Evolutionary conservation across 1,139 yeast genomes (phyloP).

Genomic region (Zygoascus hellenicus): DNA sequence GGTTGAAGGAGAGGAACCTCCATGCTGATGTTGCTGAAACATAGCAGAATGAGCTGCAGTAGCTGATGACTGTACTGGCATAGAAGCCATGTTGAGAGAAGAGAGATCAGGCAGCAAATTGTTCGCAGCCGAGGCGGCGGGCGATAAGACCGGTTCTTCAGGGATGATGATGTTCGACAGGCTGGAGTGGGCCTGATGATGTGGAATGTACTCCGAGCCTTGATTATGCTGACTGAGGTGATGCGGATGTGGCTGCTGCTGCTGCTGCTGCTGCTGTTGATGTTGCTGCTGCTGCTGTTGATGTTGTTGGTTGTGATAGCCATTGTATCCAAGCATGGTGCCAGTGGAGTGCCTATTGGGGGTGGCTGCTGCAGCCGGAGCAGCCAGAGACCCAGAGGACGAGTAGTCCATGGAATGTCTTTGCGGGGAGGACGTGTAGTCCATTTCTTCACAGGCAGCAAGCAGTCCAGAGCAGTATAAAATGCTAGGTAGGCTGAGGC

Average conservation of each 20-base stretch:
- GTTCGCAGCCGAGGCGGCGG: slow-evolving; percentile 3
- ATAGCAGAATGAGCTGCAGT: too few species aligned
- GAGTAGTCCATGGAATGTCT: slow-evolving; percentile 10
- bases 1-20: background rate
- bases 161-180: slow-evolving; percentile 6
- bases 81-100: slow-evolving; percentile 1
- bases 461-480: too few species aligned
- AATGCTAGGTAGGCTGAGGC: too few species aligned
- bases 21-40: background rate
- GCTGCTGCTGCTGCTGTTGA: background rate
- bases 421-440: slow-evolving; percentile 10
- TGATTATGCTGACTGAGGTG: background rate
- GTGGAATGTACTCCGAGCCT: background rate
- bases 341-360: slow-evolving; percentile 9
- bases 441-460: background rate
- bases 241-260: background rate
- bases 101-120: slow-evolving; percentile 3
- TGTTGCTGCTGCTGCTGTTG: background rate
- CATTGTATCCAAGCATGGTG: slow-evolving; percentile 4
- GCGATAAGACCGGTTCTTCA: background rate
- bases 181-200: slow-evolving; percentile 1
- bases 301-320: background rate
- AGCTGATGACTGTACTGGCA: background rate
- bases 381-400: slow-evolving; percentile 7
- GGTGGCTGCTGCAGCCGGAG: slow-evolving; percentile 2